Base-by-base conservation (phyloP, 805 yeast genomes). In the Lipomyces yamanashiensis region DNA sequence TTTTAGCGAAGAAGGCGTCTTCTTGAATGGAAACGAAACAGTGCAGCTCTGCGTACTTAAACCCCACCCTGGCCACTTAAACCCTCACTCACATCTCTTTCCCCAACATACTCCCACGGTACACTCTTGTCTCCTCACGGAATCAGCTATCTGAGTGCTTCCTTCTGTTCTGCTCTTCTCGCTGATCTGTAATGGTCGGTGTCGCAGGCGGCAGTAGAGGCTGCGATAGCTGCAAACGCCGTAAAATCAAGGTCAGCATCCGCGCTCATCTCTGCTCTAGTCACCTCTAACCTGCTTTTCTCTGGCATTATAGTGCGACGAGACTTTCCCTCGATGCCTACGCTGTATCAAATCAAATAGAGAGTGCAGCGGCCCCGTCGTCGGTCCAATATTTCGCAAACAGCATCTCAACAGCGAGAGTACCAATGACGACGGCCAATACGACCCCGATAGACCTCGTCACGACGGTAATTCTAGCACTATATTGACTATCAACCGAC, bases 141-240 rank as follows among this genome's bases (percentile, higher is more conserved):
- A 39, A 2, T 12, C 41, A 39, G 41, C 13, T 39, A 39, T 12
- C 41, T 39, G 41, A 6, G 3, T 15, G 47, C n/a, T 34, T 23
- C n/a, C n/a, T 49, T 21, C 41, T 49, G 39, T 45, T 23, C 12
- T 23, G 12, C 41, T 39, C 41, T 39, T 15, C n/a, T 39, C n/a
- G n/a, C 41, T 3, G n/a, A 39, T 39, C n/a, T 23, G 2, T 10
- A 1, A 64, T 64, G 67, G 67, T 64, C 41, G 67, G 67, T 41
- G 67, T 64, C 33, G 65, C 67, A 13, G 67, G 67, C 15, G 67
- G 67, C 10, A 64, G 67, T 43, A 61, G 66, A 53, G 67, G 67
- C 52, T 64, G 67, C 54, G 51, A 37, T 13, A 61, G 28, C 43
- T 64, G 67, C 48, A 44, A 48, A 41, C 49, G 39, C 17, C 66